phyloP scores from a whole-genome alignment of 768 basidiomycete genomes.

The Boletellus sp. region DNA sequence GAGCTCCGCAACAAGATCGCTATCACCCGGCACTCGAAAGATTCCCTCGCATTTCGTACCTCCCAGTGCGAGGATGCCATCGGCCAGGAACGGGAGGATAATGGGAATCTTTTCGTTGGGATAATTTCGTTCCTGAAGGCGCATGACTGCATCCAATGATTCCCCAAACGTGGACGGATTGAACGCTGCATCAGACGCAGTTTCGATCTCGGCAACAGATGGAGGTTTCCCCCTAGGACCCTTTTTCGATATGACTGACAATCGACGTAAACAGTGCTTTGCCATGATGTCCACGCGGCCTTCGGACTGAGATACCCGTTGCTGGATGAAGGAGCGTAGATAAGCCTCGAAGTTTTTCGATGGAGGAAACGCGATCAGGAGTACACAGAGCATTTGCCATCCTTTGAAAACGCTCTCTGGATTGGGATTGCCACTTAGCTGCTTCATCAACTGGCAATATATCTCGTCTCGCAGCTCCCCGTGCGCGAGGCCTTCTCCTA shows the following conservation, averaged over 20 bases:
- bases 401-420: constrained; percentile 86
- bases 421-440: constrained; percentile 77
- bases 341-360: constrained; percentile 91
- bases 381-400: constrained; percentile 89
- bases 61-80: constrained; percentile 86
- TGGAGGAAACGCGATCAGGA: constrained; percentile 89
- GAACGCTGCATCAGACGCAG: constrained; percentile 92
- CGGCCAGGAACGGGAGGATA: constrained; percentile 89
- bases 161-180: constrained; percentile 94
- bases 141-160: constrained; percentile 77
- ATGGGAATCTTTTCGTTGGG: constrained; percentile 84
- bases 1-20: constrained; percentile 81
- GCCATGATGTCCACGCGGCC: constrained; percentile 88
- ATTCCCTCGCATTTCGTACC: constrained; percentile 86
- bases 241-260: constrained; percentile 71
- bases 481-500: constrained; percentile 73
- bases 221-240: constrained; percentile 86
- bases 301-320: constrained; percentile 61
- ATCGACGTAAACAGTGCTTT: constrained; percentile 81
- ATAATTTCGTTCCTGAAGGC: constrained; percentile 83
- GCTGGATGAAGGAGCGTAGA: constrained; percentile 74
- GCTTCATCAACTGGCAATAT: constrained; percentile 91
- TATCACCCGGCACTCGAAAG: constrained; percentile 89
- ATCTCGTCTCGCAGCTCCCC: constrained; percentile 90
- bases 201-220: constrained; percentile 82